phyloP scores from a whole-genome alignment of 768 basidiomycete species.

The Tubosaeta sp. region DNA sequence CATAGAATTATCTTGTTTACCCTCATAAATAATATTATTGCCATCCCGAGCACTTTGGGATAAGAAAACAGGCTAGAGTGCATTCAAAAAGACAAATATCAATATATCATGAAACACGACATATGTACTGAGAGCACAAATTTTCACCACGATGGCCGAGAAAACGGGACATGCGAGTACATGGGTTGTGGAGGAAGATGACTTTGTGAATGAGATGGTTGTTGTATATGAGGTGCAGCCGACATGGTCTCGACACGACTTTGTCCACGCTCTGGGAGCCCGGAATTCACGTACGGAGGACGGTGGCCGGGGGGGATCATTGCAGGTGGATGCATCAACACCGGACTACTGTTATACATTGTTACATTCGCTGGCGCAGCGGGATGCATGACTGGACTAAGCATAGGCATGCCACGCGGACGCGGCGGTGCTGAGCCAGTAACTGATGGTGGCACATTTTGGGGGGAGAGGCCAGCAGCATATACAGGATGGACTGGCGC shows the following conservation, averaged over 20 bases:
- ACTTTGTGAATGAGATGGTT: conserved; percentile 26
- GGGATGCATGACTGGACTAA: conserved; percentile 71
- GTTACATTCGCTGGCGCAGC: conserved; percentile 39
- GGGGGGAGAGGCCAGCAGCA: conserved; percentile 36
- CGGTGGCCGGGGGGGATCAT: conserved; percentile 33
- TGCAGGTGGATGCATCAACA: conserved; percentile 54
- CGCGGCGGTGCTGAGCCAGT: conserved; percentile 34
- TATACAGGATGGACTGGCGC: conserved; percentile 47
- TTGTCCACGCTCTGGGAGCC: conserved; percentile 47
- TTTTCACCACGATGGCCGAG: conserved; percentile 30
- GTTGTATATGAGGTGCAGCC: conserved; percentile 36
- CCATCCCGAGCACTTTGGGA: not conserved
- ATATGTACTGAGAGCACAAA: conserved; percentile 14
- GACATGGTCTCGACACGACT: conserved; percentile 46
- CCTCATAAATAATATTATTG: conserved; percentile 10
- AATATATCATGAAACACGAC: conserved; percentile 30
- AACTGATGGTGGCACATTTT: conserved; percentile 30
- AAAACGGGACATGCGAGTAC: conserved; percentile 27
- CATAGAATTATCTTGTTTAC: conserved; percentile 17
- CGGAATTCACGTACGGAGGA: conserved; percentile 42
- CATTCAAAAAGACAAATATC: conserved; percentile 27
- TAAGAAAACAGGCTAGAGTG: conserved; percentile 15
- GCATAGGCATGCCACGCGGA: conserved; percentile 52
- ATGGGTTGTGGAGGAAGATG: conserved; percentile 27
- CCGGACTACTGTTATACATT: conserved; percentile 68